Percentiles rank a stretch among this genome's conserved stretches.
These are phyloP conservation scores for Diaporthe citri DNA, from an alignment of 2,329 filamentous ascomycete species.

Conservation along the genomic window DNA sequence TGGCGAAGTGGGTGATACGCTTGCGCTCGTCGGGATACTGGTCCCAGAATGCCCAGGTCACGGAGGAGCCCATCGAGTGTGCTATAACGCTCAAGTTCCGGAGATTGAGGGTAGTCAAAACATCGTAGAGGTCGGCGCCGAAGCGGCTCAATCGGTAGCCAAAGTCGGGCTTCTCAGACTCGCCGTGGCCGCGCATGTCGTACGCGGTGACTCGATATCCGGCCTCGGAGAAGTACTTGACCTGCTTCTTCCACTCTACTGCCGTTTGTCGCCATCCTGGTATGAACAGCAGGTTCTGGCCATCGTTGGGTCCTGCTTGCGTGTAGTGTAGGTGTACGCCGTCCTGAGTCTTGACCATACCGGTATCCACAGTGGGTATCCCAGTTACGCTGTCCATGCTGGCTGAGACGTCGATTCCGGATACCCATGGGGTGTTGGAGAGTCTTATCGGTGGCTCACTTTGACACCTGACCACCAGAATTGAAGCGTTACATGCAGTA, in stretches of 20 bases:
- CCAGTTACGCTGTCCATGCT: background rate
- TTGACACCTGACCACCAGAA: background rate
- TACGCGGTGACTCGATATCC: background rate
- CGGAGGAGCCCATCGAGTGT: background rate
- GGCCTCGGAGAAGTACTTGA: background rate
- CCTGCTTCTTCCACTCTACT: background rate
- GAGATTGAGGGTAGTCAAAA: background rate
- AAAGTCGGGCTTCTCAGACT: background rate
- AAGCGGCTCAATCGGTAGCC: background rate
- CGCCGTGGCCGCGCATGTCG: background rate
- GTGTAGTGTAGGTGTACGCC: background rate
- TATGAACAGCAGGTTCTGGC: background rate
- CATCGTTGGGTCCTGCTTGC: background rate
- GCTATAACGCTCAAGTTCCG: background rate
- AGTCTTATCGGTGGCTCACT: background rate
- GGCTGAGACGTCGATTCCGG: background rate
- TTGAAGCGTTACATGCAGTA: background rate
- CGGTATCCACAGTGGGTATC: background rate
- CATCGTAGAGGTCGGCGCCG: background rate
- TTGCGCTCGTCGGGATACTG: background rate
- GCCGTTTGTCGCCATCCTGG: background rate
- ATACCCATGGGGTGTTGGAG: background rate
- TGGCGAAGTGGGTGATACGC: background rate
- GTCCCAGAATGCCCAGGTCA: slow-evolving; percentile 5
- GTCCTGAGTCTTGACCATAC: background rate